Base-by-base conservation (phyloP, 2,329 filamentous ascomycete genomes). In the Diaporthe helianthi region DNA sequence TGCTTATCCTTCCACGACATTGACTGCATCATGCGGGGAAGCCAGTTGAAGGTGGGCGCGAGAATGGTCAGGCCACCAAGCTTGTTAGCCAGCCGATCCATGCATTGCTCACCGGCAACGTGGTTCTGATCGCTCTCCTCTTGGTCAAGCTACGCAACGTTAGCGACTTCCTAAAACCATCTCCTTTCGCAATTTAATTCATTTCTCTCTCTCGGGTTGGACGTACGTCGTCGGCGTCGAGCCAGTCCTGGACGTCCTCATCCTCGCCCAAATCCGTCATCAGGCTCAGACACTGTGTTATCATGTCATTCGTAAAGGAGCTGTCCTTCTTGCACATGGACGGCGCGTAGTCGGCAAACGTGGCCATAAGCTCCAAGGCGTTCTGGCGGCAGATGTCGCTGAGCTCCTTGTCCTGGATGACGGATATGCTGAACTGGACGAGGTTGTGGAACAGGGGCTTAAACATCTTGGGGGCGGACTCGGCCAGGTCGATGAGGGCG, bases 121-220 rank as follows among this genome's bases (percentile, higher is more conserved):
- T 99, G 96, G 79, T 99, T 99, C 72, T 94, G 89, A 77, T 99
- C 96, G 77, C 93, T 98, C 81, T 99, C 96, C 75, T 98, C 96
- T 70, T 93, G 89, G 73, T 99, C 96, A 73, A 98, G 90, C 91
- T 93, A 74, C 22, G 69, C 24, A 60, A 68, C 54, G 77, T 83
- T 70, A 80, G 75, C 44, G 12, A 63, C 31, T 33, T 15, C 47
- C 41, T 29, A 29, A 10, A 36, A 36, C 1, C 4, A 10, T 17
- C 52, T 38, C 53, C 13, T 10, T 17, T 41, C 31, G 64, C n/a
- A 51, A 51, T 41, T 9, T 33, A 19, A n/a, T n/a, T 22, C 19
- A 22, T 33, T 10, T 24, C 2, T 49, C 44, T 63, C 29, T 63
- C 61, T n/a, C 44, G 44, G 38, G 13, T 12, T 24, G 13, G 9